Percentiles rank a stretch among this genome's conserved stretches.
Evolutionary conservation across 2,329 filamentous ascomycete genomes (phyloP).

Genomic region (Zymoseptoria tritici): DNA sequence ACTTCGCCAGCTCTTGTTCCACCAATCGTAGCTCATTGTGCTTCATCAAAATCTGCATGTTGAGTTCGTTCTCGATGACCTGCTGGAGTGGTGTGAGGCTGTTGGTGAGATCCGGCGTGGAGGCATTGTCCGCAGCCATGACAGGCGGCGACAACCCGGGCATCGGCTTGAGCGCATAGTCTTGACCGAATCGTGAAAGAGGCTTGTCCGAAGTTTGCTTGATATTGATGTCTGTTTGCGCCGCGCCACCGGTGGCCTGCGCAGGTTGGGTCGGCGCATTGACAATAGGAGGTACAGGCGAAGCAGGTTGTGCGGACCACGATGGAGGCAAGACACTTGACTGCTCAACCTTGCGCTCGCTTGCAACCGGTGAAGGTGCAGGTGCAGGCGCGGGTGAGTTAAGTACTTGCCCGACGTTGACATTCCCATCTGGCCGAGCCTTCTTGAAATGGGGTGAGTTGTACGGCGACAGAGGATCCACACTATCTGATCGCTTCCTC

Average conservation of each 20-base stretch:
- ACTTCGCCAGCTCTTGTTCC: constrained; percentile 93
- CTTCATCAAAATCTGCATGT: constrained; percentile 85
- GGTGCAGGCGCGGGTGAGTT: background rate
- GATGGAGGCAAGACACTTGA: background rate
- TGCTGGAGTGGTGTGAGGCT: constrained; percentile 53
- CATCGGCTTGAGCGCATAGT: constrained; percentile 3
- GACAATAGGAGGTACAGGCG: background rate
- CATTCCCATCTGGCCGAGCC: constrained; percentile 25
- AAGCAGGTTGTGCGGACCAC: background rate
- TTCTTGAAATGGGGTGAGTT: constrained; percentile 13
- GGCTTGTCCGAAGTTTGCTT: background rate
- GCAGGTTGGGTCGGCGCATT: constrained; percentile 5
- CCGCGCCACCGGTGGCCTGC: background rate
- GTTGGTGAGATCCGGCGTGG: constrained; percentile 3
- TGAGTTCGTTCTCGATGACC: constrained; percentile 76
- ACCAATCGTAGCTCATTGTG: constrained; percentile 91
- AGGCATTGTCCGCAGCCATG: constrained; percentile 7
- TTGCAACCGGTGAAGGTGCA: constrained; percentile 4
- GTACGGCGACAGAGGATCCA: constrained; percentile 27
- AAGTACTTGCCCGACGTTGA: constrained; percentile 1
- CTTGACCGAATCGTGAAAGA: background rate
- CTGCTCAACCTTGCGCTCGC: constrained; percentile 1
- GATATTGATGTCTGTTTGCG: background rate
- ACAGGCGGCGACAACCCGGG: background rate
- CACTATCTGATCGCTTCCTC: constrained; percentile 50